phyloP scores from a whole-genome alignment of 441 rosid species.

The Macaranga tanarius region DNA sequence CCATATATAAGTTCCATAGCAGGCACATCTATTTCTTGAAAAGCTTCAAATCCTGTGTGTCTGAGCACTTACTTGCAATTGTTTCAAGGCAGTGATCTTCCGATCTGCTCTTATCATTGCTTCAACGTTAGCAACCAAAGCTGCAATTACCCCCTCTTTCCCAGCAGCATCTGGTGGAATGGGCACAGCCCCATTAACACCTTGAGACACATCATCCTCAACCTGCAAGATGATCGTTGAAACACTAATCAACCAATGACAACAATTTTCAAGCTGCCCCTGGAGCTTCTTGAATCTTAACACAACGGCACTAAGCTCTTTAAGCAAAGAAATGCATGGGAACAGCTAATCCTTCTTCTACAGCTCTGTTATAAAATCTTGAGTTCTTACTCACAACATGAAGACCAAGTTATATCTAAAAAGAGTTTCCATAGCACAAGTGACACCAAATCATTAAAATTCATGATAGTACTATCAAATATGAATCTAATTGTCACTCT shows the following conservation, averaged over 20 bases:
- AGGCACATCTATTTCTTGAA: background rate
- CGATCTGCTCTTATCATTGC: conserved; percentile 95
- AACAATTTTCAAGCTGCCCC: background rate
- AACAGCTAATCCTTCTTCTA: background rate
- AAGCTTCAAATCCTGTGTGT: background rate
- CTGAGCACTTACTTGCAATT: conserved; percentile 67
- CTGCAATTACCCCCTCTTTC: conserved; percentile 74
- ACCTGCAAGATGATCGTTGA: conserved; percentile 41
- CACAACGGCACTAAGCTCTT: background rate
- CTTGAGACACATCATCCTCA: conserved; percentile 72
- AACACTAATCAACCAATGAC: background rate
- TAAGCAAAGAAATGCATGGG: background rate
- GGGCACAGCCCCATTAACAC: conserved; percentile 61
- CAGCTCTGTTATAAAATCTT: background rate
- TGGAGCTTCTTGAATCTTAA: background rate
- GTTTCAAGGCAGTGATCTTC: conserved; percentile 92
- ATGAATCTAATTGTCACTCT: background rate
- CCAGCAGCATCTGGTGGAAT: conserved; percentile 69
- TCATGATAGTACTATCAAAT: background rate
- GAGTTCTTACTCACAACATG: no score
- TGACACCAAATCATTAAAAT: background rate
- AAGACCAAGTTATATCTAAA: background rate
- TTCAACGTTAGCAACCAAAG: conserved; percentile 81
- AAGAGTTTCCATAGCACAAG: background rate
- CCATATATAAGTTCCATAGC: conserved; percentile 4